A percentile compares a stretch with the other conserved stretches of the same genome.
Conservation (phyloP, 1,284 basidiomycete genomes). For the Microbotryum lychnidis-dioicae region DNA sequence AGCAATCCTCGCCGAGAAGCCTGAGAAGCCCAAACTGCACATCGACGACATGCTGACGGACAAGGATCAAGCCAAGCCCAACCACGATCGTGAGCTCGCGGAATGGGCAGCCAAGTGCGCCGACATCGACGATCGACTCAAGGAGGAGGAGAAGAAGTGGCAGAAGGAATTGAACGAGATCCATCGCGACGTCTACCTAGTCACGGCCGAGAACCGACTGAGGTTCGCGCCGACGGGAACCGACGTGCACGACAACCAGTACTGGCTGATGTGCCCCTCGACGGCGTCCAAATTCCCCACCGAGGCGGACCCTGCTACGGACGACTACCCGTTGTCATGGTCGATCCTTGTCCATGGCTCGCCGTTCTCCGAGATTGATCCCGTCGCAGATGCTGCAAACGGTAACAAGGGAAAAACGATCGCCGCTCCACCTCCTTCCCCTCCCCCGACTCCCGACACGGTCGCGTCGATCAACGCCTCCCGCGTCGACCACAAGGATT, state of each 20-base stretch:
- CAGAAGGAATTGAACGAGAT: neutral
- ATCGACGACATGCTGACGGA: neutral
- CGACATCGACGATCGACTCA: neutral
- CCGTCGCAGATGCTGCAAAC: too few species aligned
- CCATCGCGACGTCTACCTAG: neutral
- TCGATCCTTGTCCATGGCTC: conserved; percentile 2
- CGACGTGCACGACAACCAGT: neutral
- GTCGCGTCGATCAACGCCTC: too few species aligned
- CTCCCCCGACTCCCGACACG: too few species aligned
- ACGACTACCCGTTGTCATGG: conserved; percentile 3
- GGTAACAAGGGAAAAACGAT: too few species aligned
- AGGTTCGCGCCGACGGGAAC: neutral
- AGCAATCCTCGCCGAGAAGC: neutral
- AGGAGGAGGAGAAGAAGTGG: neutral
- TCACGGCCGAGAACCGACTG: neutral
- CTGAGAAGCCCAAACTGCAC: neutral
- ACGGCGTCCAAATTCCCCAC: neutral
- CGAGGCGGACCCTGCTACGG: neutral
- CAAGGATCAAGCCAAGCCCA: neutral
- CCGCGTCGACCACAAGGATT: too few species aligned
- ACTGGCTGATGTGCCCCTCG: neutral
- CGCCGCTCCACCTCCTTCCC: too few species aligned
- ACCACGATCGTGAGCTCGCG: neutral
- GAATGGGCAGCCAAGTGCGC: neutral
- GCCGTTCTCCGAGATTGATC: neutral